A percentile compares a stretch with the other conserved stretches of the same genome.
Evolutionary conservation across 768 basidiomycete genomes (phyloP).

Genomic region (Candolleomyces eurysporus): DNA sequence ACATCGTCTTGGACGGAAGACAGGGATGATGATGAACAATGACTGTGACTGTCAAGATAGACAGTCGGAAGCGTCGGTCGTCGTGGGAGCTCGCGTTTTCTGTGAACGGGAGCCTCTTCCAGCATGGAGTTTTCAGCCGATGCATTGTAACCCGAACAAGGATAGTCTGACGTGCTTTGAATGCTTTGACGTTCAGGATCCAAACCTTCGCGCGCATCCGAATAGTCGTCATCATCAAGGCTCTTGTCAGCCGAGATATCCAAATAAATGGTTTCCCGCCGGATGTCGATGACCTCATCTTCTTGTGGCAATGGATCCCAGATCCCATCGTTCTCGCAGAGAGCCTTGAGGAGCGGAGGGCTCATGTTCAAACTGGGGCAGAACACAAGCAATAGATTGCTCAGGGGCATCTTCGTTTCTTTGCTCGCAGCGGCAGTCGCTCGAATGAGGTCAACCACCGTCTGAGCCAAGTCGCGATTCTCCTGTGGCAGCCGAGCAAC

Average conservation of each 20-base stretch:
- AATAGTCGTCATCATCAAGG: constrained; percentile 20
- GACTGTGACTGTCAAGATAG: constrained; percentile 34
- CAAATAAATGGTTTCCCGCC: constrained; percentile 11
- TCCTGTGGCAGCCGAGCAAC: constrained; percentile 71
- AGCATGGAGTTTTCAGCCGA: constrained; percentile 30
- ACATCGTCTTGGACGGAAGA: constrained; percentile 18
- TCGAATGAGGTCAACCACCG: constrained; percentile 77
- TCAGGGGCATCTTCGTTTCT: constrained; percentile 90
- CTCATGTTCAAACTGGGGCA: constrained; percentile 85
- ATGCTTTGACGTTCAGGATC: constrained; percentile 22
- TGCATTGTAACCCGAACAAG: constrained; percentile 35
- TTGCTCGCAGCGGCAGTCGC: constrained; percentile 65
- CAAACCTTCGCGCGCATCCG: constrained; percentile 25
- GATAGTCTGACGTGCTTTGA: constrained; percentile 21
- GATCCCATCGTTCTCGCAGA: constrained; percentile 69
- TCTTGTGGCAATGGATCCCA: constrained; percentile 40
- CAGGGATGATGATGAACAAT: constrained; percentile 28
- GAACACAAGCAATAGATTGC: constrained; percentile 84
- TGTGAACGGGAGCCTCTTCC: constrained; percentile 11
- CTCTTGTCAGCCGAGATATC: constrained; percentile 6
- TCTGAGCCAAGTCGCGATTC: constrained; percentile 81
- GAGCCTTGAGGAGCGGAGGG: constrained; percentile 64
- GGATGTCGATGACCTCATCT: constrained; percentile 13
- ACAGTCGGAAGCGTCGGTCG: constrained; percentile 34
- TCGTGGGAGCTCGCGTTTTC: constrained; percentile 13